Percentiles rank a stretch among this genome's conserved stretches.
These are phyloP conservation scores for Alternaria novae-zelandiae DNA, from an alignment of 2,329 filamentous ascomycete genomes.

Conservation along the genomic window DNA sequence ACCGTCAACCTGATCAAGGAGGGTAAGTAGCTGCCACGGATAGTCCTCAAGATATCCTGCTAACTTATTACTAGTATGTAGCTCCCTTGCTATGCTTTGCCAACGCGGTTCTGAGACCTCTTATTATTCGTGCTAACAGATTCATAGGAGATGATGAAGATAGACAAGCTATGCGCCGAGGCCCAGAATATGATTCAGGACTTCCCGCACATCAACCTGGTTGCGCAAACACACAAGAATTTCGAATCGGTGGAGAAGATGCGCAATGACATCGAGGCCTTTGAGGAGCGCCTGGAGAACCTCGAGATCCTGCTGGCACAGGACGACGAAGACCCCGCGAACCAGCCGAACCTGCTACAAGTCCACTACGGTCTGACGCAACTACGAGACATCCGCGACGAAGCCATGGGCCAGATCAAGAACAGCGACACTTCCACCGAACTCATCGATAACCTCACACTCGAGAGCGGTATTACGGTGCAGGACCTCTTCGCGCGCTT, in stretches of 20 bases:
- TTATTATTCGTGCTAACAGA: not conserved
- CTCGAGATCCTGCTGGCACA: slow-evolving; percentile 80
- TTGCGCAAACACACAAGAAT: slow-evolving; percentile 94
- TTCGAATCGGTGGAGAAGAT: slow-evolving; percentile 94
- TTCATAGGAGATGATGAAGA: slow-evolving; percentile 86
- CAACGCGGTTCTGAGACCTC: no score
- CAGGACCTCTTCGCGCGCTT: slow-evolving; percentile 88
- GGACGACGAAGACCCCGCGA: slow-evolving; percentile 84
- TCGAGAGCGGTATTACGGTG: slow-evolving; percentile 75
- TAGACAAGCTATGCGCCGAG: slow-evolving; percentile 96
- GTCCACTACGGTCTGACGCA: slow-evolving; percentile 92
- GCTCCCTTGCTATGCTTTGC: not conserved
- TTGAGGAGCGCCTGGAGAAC: slow-evolving; percentile 76
- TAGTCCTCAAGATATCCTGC: not conserved
- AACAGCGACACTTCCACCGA: slow-evolving; percentile 85
- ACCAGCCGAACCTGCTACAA: slow-evolving; percentile 88
- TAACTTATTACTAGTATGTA: not conserved
- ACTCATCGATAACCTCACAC: slow-evolving; percentile 74
- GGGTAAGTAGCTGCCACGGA: not conserved
- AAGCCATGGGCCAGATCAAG: slow-evolving; percentile 95
- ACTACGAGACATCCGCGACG: slow-evolving; percentile 90
- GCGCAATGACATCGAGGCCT: slow-evolving; percentile 87
- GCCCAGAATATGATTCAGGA: slow-evolving; percentile 97
- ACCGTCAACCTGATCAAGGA: slow-evolving; percentile 5
- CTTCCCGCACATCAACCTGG: slow-evolving; percentile 89